Evolutionary conservation across 495 filamentous ascomycete species (phyloP).

Genomic region (Aspergillus nidulans): DNA sequence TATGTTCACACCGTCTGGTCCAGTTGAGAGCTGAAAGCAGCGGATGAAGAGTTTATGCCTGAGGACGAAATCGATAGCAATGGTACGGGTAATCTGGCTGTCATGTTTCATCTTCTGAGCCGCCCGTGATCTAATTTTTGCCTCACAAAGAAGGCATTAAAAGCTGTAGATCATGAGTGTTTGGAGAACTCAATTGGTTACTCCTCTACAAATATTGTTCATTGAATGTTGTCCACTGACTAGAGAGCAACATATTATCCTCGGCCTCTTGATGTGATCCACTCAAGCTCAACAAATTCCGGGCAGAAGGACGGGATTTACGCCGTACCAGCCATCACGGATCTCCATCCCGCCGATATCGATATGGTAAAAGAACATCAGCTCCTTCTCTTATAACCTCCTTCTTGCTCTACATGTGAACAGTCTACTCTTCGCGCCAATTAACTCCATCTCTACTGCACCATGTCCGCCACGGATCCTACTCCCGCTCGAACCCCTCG

Average conservation of each 20-base stretch:
- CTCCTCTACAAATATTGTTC: neutral
- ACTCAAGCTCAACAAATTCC: conserved; percentile 21
- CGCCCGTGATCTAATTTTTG: neutral
- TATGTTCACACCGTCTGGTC: neutral
- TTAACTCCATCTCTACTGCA: conserved; percentile 9
- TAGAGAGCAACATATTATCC: conserved; percentile 12
- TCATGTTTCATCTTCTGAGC: neutral
- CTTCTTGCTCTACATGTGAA: conserved; percentile 1
- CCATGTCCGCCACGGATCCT: conserved; percentile 20
- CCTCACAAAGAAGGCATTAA: neutral
- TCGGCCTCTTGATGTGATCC: conserved; percentile 18
- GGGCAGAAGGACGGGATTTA: conserved; percentile 47
- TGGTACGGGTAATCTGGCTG: neutral
- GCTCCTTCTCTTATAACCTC: conserved; percentile 3
- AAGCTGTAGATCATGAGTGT: neutral
- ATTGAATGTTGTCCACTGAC: neutral
- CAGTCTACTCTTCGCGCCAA: neutral
- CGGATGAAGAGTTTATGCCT: neutral
- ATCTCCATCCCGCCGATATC: conserved; percentile 19
- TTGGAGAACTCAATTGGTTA: neutral
- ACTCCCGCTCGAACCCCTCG: conserved; percentile 25
- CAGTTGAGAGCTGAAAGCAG: neutral
- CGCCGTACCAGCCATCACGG: conserved; percentile 47
- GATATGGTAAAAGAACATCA: conserved; percentile 9
- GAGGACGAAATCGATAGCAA: neutral